Evolutionary conservation across 2,329 filamentous ascomycete genomes (phyloP), one percentile per base, ranked within the genome.

Genomic region (Daldinia sp.): DNA sequence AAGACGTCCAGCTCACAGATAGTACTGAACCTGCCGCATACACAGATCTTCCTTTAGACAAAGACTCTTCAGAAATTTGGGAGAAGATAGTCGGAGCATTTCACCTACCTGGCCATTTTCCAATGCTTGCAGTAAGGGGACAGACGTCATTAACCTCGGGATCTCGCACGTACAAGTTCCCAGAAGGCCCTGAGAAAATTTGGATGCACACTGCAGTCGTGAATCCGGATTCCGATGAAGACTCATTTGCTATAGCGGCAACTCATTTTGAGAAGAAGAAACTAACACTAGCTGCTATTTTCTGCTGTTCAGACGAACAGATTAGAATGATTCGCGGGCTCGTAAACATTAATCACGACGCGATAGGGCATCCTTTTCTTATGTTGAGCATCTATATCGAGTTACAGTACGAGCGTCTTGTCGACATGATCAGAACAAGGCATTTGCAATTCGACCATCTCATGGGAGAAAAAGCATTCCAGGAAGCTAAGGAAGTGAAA

Each of bases 81-180:
- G 4, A 23, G 10, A 37, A 54, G 13, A 4, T 64, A 28, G 37
- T 54, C 7, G 1, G 15, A 9, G 53, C 54, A 5, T 64, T 64
- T 42, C 44, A 64, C 12, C 26, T 64, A 26, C 61, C 62, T 37
- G 42, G 28, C 20, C 62, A 64, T 48, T 64, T 60, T 18, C 42
- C 44, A 35, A 64, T n/a, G 23, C 9, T 58, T 1, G 26, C 9
- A 30, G n/a, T 15, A 6, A 59, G 62, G 26, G 12, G n/a, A 9
- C 23, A 58, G 6, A 54, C 62, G 3, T 64, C 46, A 0, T 0
- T 59, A 13, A 54, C 28, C 2, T 53, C 55, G 1, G 39, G 54
- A 54, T 0, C 4, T 44, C 63, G 63, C 20, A 55, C 37, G 7
- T 2, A 56, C n/a, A 10, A 20, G 35, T 41, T 60, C 18, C 3